These are phyloP conservation scores for Dactylellina leptospora DNA, from an alignment of 2,329 filamentous ascomycete species.

Conservation along the genomic window DNA sequence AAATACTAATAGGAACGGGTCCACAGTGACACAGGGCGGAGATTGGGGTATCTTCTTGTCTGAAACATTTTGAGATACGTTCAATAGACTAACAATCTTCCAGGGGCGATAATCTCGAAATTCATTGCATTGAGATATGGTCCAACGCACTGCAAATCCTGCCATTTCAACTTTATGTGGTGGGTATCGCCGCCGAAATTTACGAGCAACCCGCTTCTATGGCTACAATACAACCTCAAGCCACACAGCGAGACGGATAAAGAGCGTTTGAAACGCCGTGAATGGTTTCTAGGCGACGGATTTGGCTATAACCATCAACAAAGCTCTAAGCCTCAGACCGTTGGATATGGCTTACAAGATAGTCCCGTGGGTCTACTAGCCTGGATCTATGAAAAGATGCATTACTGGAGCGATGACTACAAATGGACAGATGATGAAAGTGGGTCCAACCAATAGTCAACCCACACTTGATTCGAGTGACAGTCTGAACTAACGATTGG, in stretches of 20 bases:
- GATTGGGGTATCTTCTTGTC: conserved; percentile 71
- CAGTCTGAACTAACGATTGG: neutral
- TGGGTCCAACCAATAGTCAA: neutral
- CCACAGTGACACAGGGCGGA: conserved; percentile 68
- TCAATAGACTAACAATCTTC: conserved; percentile 31
- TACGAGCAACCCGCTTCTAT: conserved; percentile 47
- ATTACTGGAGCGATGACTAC: conserved; percentile 57
- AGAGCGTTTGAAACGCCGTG: conserved; percentile 9
- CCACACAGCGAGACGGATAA: conserved; percentile 51
- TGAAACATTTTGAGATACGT: neutral
- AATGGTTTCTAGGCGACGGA: conserved; percentile 51
- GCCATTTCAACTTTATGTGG: conserved; percentile 58
- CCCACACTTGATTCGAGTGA: neutral
- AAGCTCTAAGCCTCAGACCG: conserved; percentile 57
- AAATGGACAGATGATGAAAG: conserved; percentile 50
- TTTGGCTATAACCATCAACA: conserved; percentile 57
- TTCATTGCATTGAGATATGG: conserved; percentile 38
- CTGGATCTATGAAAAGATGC: conserved; percentile 59
- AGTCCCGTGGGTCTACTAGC: conserved; percentile 58
- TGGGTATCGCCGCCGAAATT: conserved; percentile 49
- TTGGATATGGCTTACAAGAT: conserved; percentile 58
- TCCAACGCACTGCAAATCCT: conserved; percentile 55
- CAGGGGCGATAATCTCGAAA: conserved; percentile 38
- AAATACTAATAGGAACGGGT: conserved; percentile 48
- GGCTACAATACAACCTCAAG: conserved; percentile 47